A percentile compares a stretch with the other conserved stretches of the same genome.
These are phyloP conservation scores for Collariella sp. DNA, from an alignment of 495 filamentous ascomycete genomes.

Conservation along the genomic window DNA sequence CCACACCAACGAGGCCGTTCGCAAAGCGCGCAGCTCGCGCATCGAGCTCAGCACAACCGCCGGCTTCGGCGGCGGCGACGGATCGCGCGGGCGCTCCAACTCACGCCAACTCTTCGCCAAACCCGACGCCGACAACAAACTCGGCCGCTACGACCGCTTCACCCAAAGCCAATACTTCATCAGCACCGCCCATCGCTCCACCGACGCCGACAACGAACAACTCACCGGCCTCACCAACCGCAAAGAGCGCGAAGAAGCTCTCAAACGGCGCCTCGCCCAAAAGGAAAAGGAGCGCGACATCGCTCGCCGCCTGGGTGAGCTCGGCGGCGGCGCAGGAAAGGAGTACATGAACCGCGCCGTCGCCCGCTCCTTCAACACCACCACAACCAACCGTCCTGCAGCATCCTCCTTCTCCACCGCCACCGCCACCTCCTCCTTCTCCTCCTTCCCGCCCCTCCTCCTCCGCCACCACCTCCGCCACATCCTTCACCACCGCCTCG, in stretches of 20 bases:
- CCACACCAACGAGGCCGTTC: constrained; percentile 72
- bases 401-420: constrained; percentile 11
- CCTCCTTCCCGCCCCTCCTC: neutral
- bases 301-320: constrained; percentile 53
- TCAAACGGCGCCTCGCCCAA: constrained; percentile 59
- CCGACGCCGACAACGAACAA: constrained; percentile 57
- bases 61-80: constrained; percentile 33
- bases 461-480: neutral
- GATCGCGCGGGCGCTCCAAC: constrained; percentile 23
- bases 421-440: constrained; percentile 10
- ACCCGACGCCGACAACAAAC: constrained; percentile 19
- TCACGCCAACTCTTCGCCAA: constrained; percentile 11
- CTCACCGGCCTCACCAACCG: constrained; percentile 44
- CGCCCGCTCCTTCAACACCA: constrained; percentile 1
- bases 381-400: constrained; percentile 2
- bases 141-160: constrained; percentile 48
- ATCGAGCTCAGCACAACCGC: constrained; percentile 71
- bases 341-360: constrained; percentile 58
- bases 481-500: constrained; percentile 4
- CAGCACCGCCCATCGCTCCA: constrained; percentile 41
- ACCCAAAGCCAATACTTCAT: constrained; percentile 55
- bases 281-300: constrained; percentile 78
- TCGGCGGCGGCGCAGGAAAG: constrained; percentile 59
- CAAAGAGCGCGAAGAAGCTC: constrained; percentile 53
- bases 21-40: constrained; percentile 57